These are phyloP conservation scores for Sclerotinia minor DNA, from an alignment of 2,329 filamentous ascomycete species.

Conservation along the genomic window DNA sequence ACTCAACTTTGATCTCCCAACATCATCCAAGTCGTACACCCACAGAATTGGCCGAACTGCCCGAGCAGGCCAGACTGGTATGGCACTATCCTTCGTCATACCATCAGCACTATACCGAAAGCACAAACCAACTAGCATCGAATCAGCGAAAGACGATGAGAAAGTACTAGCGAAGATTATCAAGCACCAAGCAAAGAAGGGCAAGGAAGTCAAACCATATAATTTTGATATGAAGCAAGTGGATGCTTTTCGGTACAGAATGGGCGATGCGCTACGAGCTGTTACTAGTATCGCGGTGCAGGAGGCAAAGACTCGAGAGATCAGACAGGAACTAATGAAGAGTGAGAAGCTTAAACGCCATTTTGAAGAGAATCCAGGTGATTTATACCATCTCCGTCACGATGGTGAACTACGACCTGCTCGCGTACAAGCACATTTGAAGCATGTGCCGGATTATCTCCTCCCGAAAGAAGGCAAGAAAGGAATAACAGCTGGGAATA, in stretches of 20 bases:
- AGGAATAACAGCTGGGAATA: slow-evolving; percentile 61
- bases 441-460: slow-evolving; percentile 92
- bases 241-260: slow-evolving; percentile 90
- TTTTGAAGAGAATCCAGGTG: slow-evolving; percentile 95
- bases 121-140: slow-evolving; percentile 80
- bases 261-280: slow-evolving; percentile 86
- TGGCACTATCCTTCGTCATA: slow-evolving; percentile 93
- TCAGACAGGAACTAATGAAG: slow-evolving; percentile 86
- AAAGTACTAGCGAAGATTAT: slow-evolving; percentile 77
- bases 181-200: slow-evolving; percentile 74
- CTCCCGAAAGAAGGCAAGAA: slow-evolving; percentile 75
- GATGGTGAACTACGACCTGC: slow-evolving; percentile 85
- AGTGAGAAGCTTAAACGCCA: slow-evolving; percentile 92
- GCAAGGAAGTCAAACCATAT: slow-evolving; percentile 83
- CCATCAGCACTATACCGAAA: slow-evolving; percentile 80
- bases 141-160: slow-evolving; percentile 79
- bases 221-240: slow-evolving; percentile 93
- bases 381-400: slow-evolving; percentile 83
- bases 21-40: slow-evolving; percentile 87
- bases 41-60: slow-evolving; percentile 94
- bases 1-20: slow-evolving; percentile 94
- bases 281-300: slow-evolving; percentile 88
- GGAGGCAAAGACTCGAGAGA: slow-evolving; percentile 83
- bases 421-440: slow-evolving; percentile 82
- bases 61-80: slow-evolving; percentile 85